Percentiles rank a stretch among this genome's conserved stretches.
Evolutionary conservation across 257 asterid species (phyloP).

Genomic region (Jacaranda copaia): DNA sequence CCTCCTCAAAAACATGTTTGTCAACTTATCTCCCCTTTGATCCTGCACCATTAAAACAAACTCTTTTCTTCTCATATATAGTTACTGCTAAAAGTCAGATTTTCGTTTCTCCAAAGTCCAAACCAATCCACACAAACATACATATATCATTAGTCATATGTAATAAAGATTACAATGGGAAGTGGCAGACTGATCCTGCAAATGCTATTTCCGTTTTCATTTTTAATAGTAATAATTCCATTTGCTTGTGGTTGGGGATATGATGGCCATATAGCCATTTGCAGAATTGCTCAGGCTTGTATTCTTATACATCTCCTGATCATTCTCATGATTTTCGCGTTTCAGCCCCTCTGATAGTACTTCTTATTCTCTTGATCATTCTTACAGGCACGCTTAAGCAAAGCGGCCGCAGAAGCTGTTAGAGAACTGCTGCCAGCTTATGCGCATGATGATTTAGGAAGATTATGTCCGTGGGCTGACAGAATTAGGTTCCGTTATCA

Average conservation of each 20-base stretch:
- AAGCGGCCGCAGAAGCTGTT: conserved; percentile 25
- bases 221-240: conserved; percentile 23
- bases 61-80: not conserved
- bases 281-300: conserved; percentile 46
- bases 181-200: not conserved
- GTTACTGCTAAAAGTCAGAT: no score
- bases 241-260: conserved; percentile 38
- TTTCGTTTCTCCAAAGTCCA: no score
- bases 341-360: not conserved
- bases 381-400: conserved; percentile 38
- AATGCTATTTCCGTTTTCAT: conserved; percentile 20
- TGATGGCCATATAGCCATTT: conserved; percentile 40
- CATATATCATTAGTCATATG: not conserved
- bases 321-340: not conserved
- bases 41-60: not conserved
- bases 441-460: conserved; percentile 27
- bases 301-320: not conserved
- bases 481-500: conserved; percentile 29
- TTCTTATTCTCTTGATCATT: not conserved
- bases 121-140: not conserved
- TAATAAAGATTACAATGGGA: conserved; percentile 25
- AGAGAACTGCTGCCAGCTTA: conserved; percentile 28
- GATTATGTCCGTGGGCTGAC: conserved; percentile 45
- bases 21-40: not conserved
- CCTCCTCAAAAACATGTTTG: not conserved